These are phyloP conservation scores for Aspergillus pseudoglaucus DNA, from an alignment of 2,329 filamentous ascomycete species.

Conservation along the genomic window DNA sequence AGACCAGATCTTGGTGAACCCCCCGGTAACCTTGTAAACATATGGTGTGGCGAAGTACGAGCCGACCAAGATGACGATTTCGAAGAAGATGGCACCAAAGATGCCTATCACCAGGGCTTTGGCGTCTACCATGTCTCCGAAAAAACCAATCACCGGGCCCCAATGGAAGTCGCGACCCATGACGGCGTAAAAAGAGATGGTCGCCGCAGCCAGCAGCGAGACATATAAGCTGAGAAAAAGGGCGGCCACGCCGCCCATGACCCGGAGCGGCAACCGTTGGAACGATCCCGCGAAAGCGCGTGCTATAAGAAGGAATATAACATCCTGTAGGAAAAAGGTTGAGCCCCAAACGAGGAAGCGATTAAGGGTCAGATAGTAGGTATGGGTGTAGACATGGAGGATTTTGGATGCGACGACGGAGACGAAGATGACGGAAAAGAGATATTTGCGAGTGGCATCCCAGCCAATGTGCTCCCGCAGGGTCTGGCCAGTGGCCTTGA, in stretches of 20 bases:
- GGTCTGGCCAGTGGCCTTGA: no score
- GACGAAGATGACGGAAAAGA: constrained; percentile 17
- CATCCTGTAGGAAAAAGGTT: constrained; percentile 20
- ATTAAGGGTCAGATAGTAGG: constrained; percentile 12
- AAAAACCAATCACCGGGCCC: constrained; percentile 15
- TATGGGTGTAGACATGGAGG: constrained; percentile 20
- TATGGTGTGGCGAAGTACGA: constrained; percentile 12
- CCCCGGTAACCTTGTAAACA: constrained; percentile 8
- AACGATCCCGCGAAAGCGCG: constrained; percentile 9
- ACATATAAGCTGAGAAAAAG: constrained; percentile 10
- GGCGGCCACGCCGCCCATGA: constrained; percentile 4
- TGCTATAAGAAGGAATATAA: constrained; percentile 10
- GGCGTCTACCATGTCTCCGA: constrained; percentile 16
- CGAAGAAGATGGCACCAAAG: constrained; percentile 8
- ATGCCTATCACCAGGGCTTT: constrained; percentile 18
- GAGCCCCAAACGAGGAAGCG: constrained; percentile 17
- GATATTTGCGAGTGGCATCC: constrained; percentile 9
- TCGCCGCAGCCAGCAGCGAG: constrained; percentile 13
- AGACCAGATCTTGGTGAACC: constrained; percentile 3
- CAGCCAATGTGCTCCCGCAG: neutral
- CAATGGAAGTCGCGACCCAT: constrained; percentile 19
- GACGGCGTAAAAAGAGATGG: constrained; percentile 14
- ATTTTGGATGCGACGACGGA: constrained; percentile 17
- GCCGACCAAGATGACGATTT: constrained; percentile 9
- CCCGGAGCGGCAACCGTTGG: constrained; percentile 8